Base-by-base conservation (phyloP, 345 rosid species). In the Gossypium mustelinum region DNA sequence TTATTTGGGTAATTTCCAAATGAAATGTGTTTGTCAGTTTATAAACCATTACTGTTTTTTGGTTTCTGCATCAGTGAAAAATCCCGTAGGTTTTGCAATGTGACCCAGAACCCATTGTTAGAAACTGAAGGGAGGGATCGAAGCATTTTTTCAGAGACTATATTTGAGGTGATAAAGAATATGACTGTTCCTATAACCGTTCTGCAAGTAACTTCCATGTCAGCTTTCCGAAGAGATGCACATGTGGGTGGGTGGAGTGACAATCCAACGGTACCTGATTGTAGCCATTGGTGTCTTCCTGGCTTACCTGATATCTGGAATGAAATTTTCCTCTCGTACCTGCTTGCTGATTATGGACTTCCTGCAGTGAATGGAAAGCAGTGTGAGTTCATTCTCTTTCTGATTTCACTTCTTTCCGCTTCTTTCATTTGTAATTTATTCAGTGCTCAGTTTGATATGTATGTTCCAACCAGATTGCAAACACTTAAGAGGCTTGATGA, bases 231-330 rank as follows among this genome's bases (percentile, higher is more conserved):
- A 70, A 90, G 92, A 16, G 98, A 90, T 87, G 94, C 92, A 24
- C 96, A 94, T 60, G 97, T 93, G 18, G 98, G 98, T 76, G 69
- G 62, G 54, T 93, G 95, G 94, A 87, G 86, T 70, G 94, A 86
- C 81, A 91, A 90, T 45, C 90, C 88, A 3, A 60, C 80, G 52
- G 72, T 84, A 68, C 87, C 95, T 34, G 98, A 93, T 78, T 93
- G 98, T 86, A 91, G 94, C 85, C 98, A 91, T 81, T 93, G 98
- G 98, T 93, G 98, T 81, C 78, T 93, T 58, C 98, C 98, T 18
- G 97, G 98, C 74, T 88, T 91, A 50, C 95, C 98, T 68, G 95
- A 94, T 86, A 75, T 79, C 43, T 94, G 98, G 98, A 94, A 91
- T 70, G 94, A 94, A 74, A 85, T 94, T 63, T 80, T 94, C 39